Evolutionary conservation across 2,329 filamentous ascomycete species (phyloP), one percentile per base, ranked within the genome.

Genomic region (Nigrospora osmanthi): DNA sequence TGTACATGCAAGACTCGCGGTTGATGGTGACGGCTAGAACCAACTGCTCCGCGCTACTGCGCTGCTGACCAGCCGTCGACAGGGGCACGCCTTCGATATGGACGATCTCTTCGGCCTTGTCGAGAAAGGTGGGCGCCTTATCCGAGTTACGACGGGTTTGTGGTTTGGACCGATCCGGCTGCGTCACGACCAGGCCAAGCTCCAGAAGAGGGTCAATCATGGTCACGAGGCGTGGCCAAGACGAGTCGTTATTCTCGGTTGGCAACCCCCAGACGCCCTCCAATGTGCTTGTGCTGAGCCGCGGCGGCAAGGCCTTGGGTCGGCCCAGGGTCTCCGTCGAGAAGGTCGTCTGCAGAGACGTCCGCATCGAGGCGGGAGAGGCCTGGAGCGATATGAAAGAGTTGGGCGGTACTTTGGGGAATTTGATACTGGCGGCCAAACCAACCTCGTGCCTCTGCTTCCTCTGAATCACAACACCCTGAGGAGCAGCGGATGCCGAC

Each of bases 191-290:
- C 37, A 95, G 69, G 1, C 90, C 91, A 56, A 96, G 75, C 54
- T 96, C 90, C 3, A 87, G 78, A 46, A 96, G 70, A 2, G 91
- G 91, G 58, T 95, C 88, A 3, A 85, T 89, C 40, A 98, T 72
- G 23, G 85, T 88, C 52, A 94, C 90, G 0, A 96, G 69, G 30
- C 88, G 75, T 1, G 87, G 86, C 69, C 86, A 81, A 42, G 81
- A 80, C 2, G 76, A 75, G 51, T 78, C 75, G 28, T 66, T 69
- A 35, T 71, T 70, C 35, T 76, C 69, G 43, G 74, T 54, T 4
- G 76, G 72, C 2, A 70, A 61, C 30, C 82, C 76, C 71, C 76
- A 81, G 56, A 79, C 67, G 44, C 73, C 74, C 46, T 80, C 79
- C 44, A 82, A 53, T 0, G 76, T 79, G 16, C 71, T 71, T 39